Conservation (phyloP, 495 filamentous ascomycete species). For the Neurospora sp. region DNA sequence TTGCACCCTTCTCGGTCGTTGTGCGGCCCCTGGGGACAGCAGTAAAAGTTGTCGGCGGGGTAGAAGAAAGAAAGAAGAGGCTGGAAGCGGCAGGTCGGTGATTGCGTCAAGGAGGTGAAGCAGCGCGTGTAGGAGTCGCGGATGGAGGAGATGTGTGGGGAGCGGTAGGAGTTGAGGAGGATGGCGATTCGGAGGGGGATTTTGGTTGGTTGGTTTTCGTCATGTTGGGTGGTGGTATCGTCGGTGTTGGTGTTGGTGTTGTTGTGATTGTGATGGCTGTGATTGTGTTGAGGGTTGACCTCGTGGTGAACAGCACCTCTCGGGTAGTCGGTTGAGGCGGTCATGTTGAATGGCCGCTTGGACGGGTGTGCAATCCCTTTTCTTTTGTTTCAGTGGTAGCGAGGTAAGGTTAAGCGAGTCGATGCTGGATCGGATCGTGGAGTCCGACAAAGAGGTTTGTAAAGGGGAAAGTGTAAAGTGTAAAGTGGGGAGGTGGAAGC, state of each 20-base stretch:
- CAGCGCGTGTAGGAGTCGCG: conserved; percentile 31
- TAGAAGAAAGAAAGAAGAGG: conserved; percentile 29
- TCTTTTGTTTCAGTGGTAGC: not conserved
- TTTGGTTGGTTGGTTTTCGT: not conserved
- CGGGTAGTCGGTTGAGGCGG: not conserved
- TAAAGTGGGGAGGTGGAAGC: not conserved
- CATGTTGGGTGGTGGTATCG: not conserved
- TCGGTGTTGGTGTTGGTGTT: not conserved
- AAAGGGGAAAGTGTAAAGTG: not conserved
- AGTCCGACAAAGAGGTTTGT: no score
- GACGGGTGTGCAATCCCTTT: not conserved
- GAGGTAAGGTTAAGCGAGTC: not conserved
- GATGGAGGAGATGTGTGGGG: conserved; percentile 27
- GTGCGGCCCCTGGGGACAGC: not conserved
- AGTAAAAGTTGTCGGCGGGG: conserved; percentile 25
- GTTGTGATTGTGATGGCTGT: not conserved
- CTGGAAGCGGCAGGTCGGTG: not conserved
- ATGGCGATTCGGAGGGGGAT: conserved; percentile 27
- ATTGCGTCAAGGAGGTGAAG: conserved; percentile 21
- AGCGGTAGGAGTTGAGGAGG: conserved; percentile 35
- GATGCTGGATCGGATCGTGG: not conserved
- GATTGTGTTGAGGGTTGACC: not conserved
- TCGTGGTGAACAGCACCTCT: not conserved
- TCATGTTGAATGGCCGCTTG: conserved; percentile 23
- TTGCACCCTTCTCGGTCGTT: not conserved